Percentiles rank a stretch among this genome's conserved stretches.
Conservation (phyloP, 148 eudicot genomes). For the Gaultheria prostrata region DNA sequence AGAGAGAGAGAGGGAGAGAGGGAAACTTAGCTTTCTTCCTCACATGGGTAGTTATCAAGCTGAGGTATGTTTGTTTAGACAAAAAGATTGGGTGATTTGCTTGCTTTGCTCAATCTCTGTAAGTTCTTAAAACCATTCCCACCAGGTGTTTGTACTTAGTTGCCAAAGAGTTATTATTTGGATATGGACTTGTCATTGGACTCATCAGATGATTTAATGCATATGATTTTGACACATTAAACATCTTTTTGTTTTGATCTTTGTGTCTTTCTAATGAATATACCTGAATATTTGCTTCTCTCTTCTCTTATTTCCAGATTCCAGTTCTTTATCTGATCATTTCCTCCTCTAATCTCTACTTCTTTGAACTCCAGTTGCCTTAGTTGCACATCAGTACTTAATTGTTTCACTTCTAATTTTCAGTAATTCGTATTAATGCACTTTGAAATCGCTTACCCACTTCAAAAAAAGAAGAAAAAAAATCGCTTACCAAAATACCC, state of each 20-base stretch:
- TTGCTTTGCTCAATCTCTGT: not conserved
- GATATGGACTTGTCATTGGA: conserved; percentile 5
- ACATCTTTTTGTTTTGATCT: not conserved
- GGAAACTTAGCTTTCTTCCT: conserved; percentile 33
- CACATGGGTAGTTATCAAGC: conserved; percentile 31
- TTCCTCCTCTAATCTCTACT: not conserved
- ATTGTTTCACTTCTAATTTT: not conserved
- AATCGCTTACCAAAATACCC: not conserved
- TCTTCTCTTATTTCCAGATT: not conserved
- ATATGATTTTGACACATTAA: conserved; percentile 6
- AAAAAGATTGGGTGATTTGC: not conserved
- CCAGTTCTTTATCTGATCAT: not conserved
- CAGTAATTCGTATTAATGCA: not conserved
- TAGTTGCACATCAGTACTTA: not conserved
- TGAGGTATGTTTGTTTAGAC: conserved; percentile 22
- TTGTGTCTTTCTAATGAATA: not conserved
- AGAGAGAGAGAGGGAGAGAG: conserved; percentile 2
- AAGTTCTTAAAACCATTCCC: conserved; percentile 7
- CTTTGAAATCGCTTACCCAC: not conserved
- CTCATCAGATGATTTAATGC: not conserved
- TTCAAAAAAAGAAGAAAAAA: too few relatives aligned
- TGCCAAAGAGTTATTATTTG: not conserved
- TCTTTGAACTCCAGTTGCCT: not conserved
- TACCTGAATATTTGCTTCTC: not conserved
- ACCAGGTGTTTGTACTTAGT: conserved; percentile 14